Base-by-base conservation (phyloP, 441 rosid genomes). In the Isatis lusitanica region DNA sequence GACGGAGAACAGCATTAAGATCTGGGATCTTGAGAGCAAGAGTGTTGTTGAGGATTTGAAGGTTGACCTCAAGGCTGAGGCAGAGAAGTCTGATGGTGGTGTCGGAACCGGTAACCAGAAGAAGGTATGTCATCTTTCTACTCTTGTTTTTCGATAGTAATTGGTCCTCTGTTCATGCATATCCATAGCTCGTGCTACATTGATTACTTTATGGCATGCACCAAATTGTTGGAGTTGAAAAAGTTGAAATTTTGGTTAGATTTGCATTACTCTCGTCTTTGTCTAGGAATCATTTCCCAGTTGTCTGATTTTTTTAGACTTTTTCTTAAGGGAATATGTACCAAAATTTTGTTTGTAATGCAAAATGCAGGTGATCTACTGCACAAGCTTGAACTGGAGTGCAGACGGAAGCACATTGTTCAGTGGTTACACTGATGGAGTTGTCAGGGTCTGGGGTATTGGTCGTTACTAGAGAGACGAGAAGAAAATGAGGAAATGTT, bases 11-110 rank as follows among this genome's bases (percentile, higher is more conserved):
- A 93, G 96, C 69, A 92, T 94, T 31, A 94, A 88, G 90, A 91
- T 94, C 35, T 92, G 99, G 99, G 98, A 94, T 85, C 84, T 94
- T 4, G 97, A 94, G 83, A 94, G 96, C 77, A 94, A 94, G 92
- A 83, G 80, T 74, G 86, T 94, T 78, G 99, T 90, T 7, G 99
- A 89, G 82, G 98, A 92, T 26, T 83, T 92, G 87, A 92, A 88
- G 90, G 94, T 95, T 28, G 98, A 95, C 66, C 91, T 95, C 35
- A 95, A 91, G 83, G 84, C 93, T 0, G 99, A 94, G 80, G 98
- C 98, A 1, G 98, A 92, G 81, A 86, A 82, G 51, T 72, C 85
- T 33, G 97, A 84, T 4, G 96, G 83, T 21, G 82, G 82, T 5
- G 81, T 80, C 2, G 91, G 85, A 28, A 76, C 80, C 15, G 67